Conservation (phyloP, 1,139 yeast species). For the Candida sp. region DNA sequence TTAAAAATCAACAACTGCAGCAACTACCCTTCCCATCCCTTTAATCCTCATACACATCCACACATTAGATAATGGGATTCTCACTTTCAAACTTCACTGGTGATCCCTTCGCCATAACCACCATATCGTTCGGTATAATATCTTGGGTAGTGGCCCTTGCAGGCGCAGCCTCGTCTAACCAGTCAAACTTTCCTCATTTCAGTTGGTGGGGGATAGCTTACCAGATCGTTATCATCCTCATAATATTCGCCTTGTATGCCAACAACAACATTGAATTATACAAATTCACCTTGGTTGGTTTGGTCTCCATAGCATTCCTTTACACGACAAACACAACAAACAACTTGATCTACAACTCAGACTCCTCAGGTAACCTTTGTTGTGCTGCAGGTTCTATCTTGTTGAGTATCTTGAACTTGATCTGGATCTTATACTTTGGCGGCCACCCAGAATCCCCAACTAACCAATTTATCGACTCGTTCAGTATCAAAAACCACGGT, state of each 20-base stretch:
- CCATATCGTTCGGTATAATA: constrained; percentile 62
- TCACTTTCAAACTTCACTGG: constrained; percentile 57
- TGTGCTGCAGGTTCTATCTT: constrained; percentile 94
- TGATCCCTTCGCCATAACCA: constrained; percentile 75
- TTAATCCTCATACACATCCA: too few species aligned
- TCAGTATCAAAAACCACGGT: constrained; percentile 43
- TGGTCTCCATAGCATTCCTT: constrained; percentile 68
- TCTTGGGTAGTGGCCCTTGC: constrained; percentile 89
- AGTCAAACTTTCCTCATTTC: constrained; percentile 68
- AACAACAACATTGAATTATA: constrained; percentile 75
- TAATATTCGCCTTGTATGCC: constrained; percentile 64
- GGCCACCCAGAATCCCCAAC: constrained; percentile 81
- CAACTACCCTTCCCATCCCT: too few species aligned
- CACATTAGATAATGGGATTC: constrained; percentile 34
- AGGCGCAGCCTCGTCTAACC: constrained; percentile 74
- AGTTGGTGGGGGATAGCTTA: constrained; percentile 99
- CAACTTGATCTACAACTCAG: constrained; percentile 69
- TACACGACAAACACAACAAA: constrained; percentile 87
- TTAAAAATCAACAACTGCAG: too few species aligned
- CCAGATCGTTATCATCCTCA: constrained; percentile 62
- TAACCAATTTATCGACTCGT: constrained; percentile 85
- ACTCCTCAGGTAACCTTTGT: constrained; percentile 70
- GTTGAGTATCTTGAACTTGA: constrained; percentile 75
- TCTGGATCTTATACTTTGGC: constrained; percentile 89
- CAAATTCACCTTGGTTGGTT: constrained; percentile 62